phyloP scores from a whole-genome alignment of 2,329 filamentous ascomycete species.

The Cercospora brassicicola region DNA sequence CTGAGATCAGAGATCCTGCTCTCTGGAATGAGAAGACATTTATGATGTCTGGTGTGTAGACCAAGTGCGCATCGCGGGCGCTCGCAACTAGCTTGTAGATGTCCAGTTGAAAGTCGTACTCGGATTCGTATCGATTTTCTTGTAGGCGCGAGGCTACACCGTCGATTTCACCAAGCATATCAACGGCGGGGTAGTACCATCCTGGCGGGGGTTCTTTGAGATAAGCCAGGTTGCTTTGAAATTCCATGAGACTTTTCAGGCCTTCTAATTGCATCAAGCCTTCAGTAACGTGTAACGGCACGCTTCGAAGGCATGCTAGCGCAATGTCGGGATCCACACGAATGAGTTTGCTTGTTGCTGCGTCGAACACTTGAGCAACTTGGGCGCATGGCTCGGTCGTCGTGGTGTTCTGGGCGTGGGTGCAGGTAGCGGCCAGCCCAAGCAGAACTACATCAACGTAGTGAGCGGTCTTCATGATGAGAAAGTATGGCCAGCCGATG shows the following conservation, averaged over 20 bases:
- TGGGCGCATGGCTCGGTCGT: not conserved
- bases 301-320: not conserved
- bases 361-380: not conserved
- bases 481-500: not conserved
- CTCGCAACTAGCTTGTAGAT: constrained; percentile 39
- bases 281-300: not conserved
- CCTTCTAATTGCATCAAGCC: constrained; percentile 4
- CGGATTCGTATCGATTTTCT: constrained; percentile 37
- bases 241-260: constrained; percentile 31
- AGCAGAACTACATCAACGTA: not conserved
- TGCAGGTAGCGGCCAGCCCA: not conserved
- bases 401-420: not conserved
- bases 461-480: not conserved
- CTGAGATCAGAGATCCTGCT: constrained; percentile 12
- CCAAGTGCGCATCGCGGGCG: constrained; percentile 46
- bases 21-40: constrained; percentile 41
- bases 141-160: constrained; percentile 28
- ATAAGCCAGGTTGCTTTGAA: constrained; percentile 44
- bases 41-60: constrained; percentile 42
- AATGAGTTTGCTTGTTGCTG: not conserved
- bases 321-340: not conserved
- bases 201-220: constrained; percentile 42
- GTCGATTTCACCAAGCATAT: constrained; percentile 16
- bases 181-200: constrained; percentile 38
- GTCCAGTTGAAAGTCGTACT: constrained; percentile 45